phyloP scores from a whole-genome alignment of 345 rosid genomes.

The Eucalyptus microcorys region DNA sequence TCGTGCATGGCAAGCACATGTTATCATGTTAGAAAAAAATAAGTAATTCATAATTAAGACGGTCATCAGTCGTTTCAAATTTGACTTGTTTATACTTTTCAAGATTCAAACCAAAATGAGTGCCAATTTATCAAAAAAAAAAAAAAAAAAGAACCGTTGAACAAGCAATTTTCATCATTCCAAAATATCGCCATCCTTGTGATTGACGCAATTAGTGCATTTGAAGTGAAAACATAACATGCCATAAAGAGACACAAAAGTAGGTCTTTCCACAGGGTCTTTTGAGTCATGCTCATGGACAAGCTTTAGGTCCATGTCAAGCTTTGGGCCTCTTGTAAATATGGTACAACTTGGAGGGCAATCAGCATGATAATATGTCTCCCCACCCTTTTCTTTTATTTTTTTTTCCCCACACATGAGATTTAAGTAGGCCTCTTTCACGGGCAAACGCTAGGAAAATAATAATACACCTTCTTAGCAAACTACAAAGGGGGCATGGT shows the following conservation, averaged over 20 bases:
- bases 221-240: not conserved
- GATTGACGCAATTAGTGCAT: not conserved
- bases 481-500: not conserved
- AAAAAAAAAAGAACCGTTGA: no score
- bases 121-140: no score
- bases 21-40: not conserved
- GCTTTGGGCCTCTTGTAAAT: not conserved
- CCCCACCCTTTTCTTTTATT: not conserved
- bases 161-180: not conserved
- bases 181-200: not conserved
- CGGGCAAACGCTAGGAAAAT: not conserved
- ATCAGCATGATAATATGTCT: not conserved
- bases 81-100: fast-evolving
- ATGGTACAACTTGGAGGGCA: not conserved
- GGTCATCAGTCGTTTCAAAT: fast-evolving
- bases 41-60: not conserved
- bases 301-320: not conserved
- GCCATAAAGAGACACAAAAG: not conserved
- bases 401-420: not conserved
- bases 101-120: no score
- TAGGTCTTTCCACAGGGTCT: not conserved
- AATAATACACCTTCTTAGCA: no score
- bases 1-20: not conserved
- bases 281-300: not conserved
- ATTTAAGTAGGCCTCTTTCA: not conserved